phyloP scores from a whole-genome alignment of 2,329 filamentous ascomycete genomes.

The Penicillium aurantiogriseum region DNA sequence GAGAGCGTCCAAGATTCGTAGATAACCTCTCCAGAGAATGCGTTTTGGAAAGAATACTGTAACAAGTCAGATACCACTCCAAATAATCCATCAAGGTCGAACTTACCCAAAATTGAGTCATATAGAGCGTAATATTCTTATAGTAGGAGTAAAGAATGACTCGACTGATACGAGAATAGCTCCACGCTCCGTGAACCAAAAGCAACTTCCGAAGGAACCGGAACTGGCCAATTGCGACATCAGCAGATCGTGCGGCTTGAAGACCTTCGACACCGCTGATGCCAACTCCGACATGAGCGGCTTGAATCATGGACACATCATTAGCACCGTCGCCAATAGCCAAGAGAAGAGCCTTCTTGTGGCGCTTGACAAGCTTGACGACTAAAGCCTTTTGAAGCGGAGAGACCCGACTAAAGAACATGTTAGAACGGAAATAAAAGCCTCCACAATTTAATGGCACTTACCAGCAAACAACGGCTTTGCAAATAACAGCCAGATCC shows the following conservation, averaged over 20 bases:
- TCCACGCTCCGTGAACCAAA: conserved; percentile 94
- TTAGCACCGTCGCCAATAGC: conserved; percentile 98
- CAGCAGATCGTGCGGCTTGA: conserved; percentile 90
- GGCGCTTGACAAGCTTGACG: conserved; percentile 95
- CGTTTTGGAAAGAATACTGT: conserved; percentile 95
- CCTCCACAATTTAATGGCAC: conserved; percentile 18
- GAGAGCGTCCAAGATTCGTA: conserved; percentile 99
- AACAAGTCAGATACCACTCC: conserved; percentile 27
- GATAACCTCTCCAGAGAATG: conserved; percentile 95
- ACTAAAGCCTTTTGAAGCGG: conserved; percentile 96
- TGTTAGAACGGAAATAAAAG: conserved; percentile 11
- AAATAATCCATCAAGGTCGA: not conserved
- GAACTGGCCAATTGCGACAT: conserved; percentile 95
- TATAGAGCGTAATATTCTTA: conserved; percentile 97
- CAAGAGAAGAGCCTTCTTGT: conserved; percentile 85
- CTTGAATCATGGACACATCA: conserved; percentile 99
- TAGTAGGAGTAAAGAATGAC: conserved; percentile 98
- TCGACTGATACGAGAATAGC: conserved; percentile 94
- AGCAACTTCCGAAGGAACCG: conserved; percentile 90
- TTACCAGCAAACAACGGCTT: conserved; percentile 90
- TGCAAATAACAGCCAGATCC: conserved; percentile 91
- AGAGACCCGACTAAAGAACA: conserved; percentile 72
- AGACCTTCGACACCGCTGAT: conserved; percentile 97
- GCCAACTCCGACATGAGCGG: conserved; percentile 94
- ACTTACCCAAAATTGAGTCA: conserved; percentile 98